These are phyloP conservation scores for Brassica carinata DNA, from an alignment of 345 rosid species.

Conservation along the genomic window DNA sequence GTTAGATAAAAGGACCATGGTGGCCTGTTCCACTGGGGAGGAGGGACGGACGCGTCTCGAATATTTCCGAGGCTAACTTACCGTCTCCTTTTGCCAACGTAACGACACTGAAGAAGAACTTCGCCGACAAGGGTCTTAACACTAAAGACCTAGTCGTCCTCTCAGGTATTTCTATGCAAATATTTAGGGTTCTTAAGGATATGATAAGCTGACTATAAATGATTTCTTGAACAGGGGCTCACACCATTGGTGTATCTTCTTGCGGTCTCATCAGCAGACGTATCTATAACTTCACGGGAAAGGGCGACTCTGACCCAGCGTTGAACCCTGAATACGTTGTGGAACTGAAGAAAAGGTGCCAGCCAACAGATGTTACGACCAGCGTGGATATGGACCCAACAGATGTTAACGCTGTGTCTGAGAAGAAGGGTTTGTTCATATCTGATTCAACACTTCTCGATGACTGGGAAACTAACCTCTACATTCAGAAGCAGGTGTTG, in stretches of 20 bases:
- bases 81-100: slow-evolving; percentile 49
- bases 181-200: background rate
- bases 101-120: slow-evolving; percentile 38
- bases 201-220: background rate
- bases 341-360: background rate
- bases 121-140: slow-evolving; percentile 50
- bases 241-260: slow-evolving; percentile 6
- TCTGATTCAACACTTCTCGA: slow-evolving; percentile 1
- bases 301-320: background rate
- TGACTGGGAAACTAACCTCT: background rate
- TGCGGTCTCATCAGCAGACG: background rate
- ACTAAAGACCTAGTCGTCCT: slow-evolving; percentile 52
- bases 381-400: background rate
- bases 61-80: slow-evolving; percentile 37
- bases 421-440: slow-evolving; percentile 6
- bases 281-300: slow-evolving; percentile 9
- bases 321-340: background rate
- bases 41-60: slow-evolving; percentile 62
- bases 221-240: background rate
- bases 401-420: background rate
- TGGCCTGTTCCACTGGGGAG: slow-evolving; percentile 67
- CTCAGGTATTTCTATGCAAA: background rate
- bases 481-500: background rate
- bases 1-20: slow-evolving; percentile 47
- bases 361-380: background rate